Percentiles rank a stretch among this genome's conserved stretches.
phyloP scores from a whole-genome alignment of 306 rosid genomes.

The Dicorynia guianensis region DNA sequence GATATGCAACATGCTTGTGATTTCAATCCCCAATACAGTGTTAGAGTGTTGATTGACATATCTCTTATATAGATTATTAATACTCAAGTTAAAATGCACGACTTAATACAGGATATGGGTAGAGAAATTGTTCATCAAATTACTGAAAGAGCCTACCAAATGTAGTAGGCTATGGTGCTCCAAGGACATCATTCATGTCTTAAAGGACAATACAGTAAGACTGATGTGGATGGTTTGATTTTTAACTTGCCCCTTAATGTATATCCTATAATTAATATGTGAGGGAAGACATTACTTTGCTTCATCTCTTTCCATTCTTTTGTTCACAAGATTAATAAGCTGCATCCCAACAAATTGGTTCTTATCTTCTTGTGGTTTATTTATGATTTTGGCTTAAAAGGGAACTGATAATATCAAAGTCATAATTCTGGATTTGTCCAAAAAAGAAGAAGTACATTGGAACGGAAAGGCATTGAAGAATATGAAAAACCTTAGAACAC shows the following conservation, averaged over 20 bases:
- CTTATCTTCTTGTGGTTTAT: too few relatives aligned
- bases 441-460: not conserved
- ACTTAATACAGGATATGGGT: not conserved
- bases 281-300: not conserved
- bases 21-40: not conserved
- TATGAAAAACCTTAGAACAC: constrained; percentile 36
- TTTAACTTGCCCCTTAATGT: not conserved
- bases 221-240: not conserved
- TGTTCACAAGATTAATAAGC: too few relatives aligned
- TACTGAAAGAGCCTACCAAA: not conserved
- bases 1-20: not conserved
- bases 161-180: not conserved
- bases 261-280: too few relatives aligned
- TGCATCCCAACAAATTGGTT: too few relatives aligned
- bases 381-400: not conserved
- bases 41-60: not conserved
- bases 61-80: too few relatives aligned
- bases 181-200: not conserved
- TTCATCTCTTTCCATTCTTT: too few relatives aligned
- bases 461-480: constrained; percentile 25
- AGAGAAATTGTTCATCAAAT: not conserved
- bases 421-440: not conserved
- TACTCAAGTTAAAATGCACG: too few relatives aligned
- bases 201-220: constrained; percentile 9
- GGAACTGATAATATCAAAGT: constrained; percentile 1